phyloP scores from a whole-genome alignment of 176 grass and related monocot species.

The Zizania latifolia region DNA sequence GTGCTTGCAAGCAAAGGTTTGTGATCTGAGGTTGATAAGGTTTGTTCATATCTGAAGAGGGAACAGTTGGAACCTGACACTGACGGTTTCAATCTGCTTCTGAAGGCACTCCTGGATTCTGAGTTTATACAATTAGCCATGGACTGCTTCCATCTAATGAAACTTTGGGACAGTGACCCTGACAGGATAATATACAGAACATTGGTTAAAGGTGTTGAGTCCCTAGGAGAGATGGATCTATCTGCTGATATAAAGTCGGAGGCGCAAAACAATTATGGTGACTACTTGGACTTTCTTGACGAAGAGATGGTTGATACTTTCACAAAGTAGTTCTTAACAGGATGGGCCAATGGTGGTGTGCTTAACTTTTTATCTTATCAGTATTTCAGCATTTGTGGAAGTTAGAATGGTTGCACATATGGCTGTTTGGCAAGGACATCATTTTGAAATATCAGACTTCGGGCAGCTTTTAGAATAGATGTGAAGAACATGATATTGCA shows the following conservation, averaged over 20 bases:
- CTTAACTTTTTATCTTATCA: neutral
- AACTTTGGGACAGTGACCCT: slow-evolving; percentile 68
- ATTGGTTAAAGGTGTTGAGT: slow-evolving; percentile 63
- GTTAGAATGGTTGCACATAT: neutral
- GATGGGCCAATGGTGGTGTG: neutral
- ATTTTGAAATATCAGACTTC: neutral
- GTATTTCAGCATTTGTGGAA: neutral
- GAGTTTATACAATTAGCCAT: slow-evolving; percentile 52
- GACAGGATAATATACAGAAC: slow-evolving; percentile 57
- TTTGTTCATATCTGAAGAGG: slow-evolving; percentile 63
- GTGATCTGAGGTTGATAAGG: slow-evolving; percentile 42
- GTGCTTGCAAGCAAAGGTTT: slow-evolving; percentile 57
- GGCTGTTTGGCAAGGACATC: neutral
- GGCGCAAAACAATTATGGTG: slow-evolving; percentile 51
- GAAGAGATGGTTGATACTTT: slow-evolving; percentile 20
- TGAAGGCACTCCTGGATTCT: slow-evolving; percentile 49
- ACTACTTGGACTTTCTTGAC: slow-evolving; percentile 44
- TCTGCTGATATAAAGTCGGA: slow-evolving; percentile 44
- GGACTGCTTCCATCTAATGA: slow-evolving; percentile 81
- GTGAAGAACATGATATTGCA: neutral
- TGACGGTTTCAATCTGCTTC: slow-evolving; percentile 69
- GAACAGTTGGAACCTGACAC: slow-evolving; percentile 60
- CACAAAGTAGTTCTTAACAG: neutral
- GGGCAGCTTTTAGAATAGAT: neutral
- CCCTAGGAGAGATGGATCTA: slow-evolving; percentile 49